Evolutionary conservation across 208 protist genomes (phyloP), one percentile per base, ranked within the genome.

Genomic region (Willaertia magna): DNA sequence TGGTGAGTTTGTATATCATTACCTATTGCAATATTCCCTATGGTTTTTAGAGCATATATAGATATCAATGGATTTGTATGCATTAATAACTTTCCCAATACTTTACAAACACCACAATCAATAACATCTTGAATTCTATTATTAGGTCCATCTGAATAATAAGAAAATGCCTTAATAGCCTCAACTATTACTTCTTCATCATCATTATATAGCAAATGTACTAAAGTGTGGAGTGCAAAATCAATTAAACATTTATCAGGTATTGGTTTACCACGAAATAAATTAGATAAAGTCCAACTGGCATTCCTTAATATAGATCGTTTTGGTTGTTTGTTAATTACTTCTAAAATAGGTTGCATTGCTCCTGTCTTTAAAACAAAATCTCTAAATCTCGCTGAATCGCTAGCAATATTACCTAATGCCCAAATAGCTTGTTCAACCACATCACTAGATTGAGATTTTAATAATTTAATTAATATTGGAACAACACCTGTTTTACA

Each of bases 1-100:
- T n/a, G n/a, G n/a, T 98, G 96, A 30, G 98, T 99, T 93, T 99
- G 96, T 34, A 81, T 46, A 86, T 99, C 97, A 61, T 94, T 93
- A 52, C 98, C 98, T 51, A 97, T 97, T n/a, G 98, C 97, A 86
- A 99, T 97, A 91, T 99, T 99, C 74, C 97, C 97, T 49, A 99
- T 90, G 14, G 95, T 97, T 82, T 98, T 93, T 34, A 99, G 93
- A 7, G 97, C 96, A 14, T 98, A 97, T 14, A 94, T 96, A 87
- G 97, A 90, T 14, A 99, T 91, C 39, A 86, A 89, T 20, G 87
- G 88, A 22, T 87, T 86, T 11, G 91, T 75, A 90, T 22, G 89
- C 76, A 88, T 88, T 55, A 99, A 91, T 22, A 99, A 92, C 87
- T 98, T 93, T 22, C 98, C 92, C 12, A 99, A 88, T 43, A 94